Evolutionary conservation across 257 asterid genomes (phyloP).

Genomic region (Pogostemon cablin): DNA sequence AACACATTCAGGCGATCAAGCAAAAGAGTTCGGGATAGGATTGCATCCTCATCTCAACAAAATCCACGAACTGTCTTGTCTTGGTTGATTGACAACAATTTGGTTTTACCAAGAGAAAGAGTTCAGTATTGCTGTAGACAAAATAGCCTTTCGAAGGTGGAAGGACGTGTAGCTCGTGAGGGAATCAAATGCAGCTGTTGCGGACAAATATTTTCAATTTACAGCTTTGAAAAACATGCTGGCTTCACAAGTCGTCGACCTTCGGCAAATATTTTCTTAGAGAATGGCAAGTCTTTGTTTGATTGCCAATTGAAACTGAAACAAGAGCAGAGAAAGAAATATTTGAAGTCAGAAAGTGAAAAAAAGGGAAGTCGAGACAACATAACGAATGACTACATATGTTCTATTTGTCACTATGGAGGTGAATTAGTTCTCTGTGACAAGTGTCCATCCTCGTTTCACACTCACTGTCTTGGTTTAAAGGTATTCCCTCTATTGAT

Average conservation of each 20-base stretch:
- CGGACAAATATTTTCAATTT: conserved; percentile 50
- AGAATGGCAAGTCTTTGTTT: conserved; percentile 75
- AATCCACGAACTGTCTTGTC: conserved; percentile 70
- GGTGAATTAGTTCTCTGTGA: conserved; percentile 87
- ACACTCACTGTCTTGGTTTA: conserved; percentile 76
- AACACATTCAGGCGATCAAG: conserved; percentile 44
- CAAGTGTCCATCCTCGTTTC: conserved; percentile 89
- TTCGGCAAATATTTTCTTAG: conserved; percentile 65
- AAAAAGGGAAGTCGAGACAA: conserved; percentile 32
- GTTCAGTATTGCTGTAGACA: conserved; percentile 57
- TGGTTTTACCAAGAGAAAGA: conserved; percentile 65
- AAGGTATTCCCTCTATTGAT: conserved; percentile 49
- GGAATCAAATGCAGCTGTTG: conserved; percentile 92
- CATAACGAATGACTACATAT: conserved; percentile 60
- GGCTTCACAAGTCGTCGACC: conserved; percentile 63
- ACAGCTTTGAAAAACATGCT: conserved; percentile 75
- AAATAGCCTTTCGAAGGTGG: conserved; percentile 41
- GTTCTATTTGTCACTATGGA: conserved; percentile 84
- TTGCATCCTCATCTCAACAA: conserved; percentile 51
- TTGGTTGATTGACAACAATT: conserved; percentile 73
- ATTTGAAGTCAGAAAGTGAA: conserved; percentile 32
- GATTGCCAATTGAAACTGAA: conserved; percentile 68
- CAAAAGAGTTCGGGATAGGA: conserved; percentile 54
- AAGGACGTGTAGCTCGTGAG: conserved; percentile 78
- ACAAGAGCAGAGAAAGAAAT: conserved; percentile 24